These are phyloP conservation scores for Verbena officinalis DNA, from an alignment of 257 asterid genomes.

Conservation along the genomic window DNA sequence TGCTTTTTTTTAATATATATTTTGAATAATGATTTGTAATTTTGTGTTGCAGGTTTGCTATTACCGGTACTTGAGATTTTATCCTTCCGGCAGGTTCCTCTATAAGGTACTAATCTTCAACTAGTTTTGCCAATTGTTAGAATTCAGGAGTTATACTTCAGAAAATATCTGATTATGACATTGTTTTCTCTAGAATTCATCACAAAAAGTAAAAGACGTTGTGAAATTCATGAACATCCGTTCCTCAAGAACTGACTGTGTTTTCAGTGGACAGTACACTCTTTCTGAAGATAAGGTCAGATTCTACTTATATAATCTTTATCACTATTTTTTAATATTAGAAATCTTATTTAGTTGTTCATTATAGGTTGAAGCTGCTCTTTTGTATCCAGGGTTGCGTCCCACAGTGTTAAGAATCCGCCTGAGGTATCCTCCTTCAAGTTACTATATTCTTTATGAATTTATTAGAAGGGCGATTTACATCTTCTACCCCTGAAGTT, in stretches of 20 bases:
- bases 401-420: conserved; percentile 91
- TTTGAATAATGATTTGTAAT: neutral
- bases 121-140: conserved; percentile 4
- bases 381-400: conserved; percentile 90
- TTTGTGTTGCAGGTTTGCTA: conserved; percentile 80
- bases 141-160: conserved; percentile 1
- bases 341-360: conserved; percentile 15
- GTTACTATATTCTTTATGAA: neutral
- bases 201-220: conserved; percentile 84
- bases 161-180: conserved; percentile 15
- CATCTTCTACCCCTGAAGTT: too few species aligned
- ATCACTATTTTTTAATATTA: neutral
- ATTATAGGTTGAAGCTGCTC: conserved; percentile 90
- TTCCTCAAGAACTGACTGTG: conserved; percentile 59
- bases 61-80: conserved; percentile 88
- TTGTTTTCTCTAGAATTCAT: conserved; percentile 60
- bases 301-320: neutral
- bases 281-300: conserved; percentile 85
- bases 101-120: conserved; percentile 61
- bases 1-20: too few species aligned
- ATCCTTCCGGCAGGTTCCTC: conserved; percentile 92
- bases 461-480: too few species aligned
- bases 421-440: conserved; percentile 60
- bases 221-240: conserved; percentile 82
- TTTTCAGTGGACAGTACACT: conserved; percentile 78